Conservation (phyloP, 441 rosid species). For the Erysimum cheiri region DNA sequence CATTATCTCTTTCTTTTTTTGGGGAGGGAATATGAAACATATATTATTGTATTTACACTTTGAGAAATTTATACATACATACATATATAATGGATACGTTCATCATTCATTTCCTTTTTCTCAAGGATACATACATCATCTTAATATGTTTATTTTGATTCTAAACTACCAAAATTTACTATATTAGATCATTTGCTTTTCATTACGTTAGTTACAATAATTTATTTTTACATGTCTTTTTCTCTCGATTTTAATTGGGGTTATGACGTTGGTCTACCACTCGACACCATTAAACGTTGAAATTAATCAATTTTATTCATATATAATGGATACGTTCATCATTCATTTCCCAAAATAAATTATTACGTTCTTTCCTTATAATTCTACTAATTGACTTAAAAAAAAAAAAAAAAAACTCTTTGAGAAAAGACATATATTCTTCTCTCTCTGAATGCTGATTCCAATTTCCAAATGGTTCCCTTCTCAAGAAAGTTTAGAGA, state of each 20-base stretch:
- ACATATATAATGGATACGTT: conserved; percentile 22
- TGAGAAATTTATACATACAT: conserved; percentile 25
- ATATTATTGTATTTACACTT: conserved; percentile 33
- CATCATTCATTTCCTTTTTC: neutral
- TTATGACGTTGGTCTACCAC: neutral
- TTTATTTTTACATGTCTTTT: neutral
- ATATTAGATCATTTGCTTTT: no score
- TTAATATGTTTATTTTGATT: neutral
- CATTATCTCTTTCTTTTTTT: neutral
- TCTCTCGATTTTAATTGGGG: no score
- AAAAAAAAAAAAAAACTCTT: neutral
- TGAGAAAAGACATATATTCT: conserved; percentile 18
- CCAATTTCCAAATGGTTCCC: conserved; percentile 34
- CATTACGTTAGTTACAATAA: neutral
- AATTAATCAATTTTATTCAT: neutral
- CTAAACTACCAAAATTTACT: no score
- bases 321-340: no score
- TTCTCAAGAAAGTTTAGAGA: conserved; percentile 34
- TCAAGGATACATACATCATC: neutral
- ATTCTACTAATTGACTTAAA: neutral
- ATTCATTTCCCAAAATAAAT: no score
- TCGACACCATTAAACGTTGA: neutral
- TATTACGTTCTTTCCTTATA: neutral
- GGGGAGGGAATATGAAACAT: conserved; percentile 8
- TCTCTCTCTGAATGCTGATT: conserved; percentile 16